Evolutionary conservation across 176 grass and related monocot species (phyloP).

Genomic region (Lolium multiflorum): DNA sequence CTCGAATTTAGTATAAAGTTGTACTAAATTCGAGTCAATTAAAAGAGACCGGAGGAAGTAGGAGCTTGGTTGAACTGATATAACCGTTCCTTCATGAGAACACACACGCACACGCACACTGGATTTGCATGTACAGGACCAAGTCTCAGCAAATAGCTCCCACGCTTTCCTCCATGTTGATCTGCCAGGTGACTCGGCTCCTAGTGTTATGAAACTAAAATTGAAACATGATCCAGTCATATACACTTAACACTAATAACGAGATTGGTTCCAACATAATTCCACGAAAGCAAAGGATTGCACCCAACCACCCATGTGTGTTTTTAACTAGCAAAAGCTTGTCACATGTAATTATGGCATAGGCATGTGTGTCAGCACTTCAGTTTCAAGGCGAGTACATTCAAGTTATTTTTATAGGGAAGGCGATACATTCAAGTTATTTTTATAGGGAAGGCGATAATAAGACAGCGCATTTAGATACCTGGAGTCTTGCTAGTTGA

Average conservation of each 20-base stretch:
- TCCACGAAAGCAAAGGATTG: background rate
- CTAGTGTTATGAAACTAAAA: background rate
- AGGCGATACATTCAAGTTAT: background rate
- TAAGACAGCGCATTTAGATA: background rate
- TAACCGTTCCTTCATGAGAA: no score
- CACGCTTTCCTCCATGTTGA: background rate
- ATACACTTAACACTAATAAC: background rate
- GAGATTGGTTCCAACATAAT: background rate
- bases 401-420: background rate
- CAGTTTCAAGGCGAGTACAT: background rate
- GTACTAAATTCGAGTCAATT: no score
- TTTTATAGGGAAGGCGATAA: background rate
- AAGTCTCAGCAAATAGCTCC: background rate
- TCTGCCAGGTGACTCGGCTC: background rate
- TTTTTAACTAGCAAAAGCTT: conserved; percentile 7
- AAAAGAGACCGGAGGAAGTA: no score
- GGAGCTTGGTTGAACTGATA: no score
- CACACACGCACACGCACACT: no score
- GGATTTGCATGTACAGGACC: background rate
- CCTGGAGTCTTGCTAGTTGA: background rate
- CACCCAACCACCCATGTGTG: background rate
- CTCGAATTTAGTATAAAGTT: no score
- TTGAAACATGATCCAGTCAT: background rate
- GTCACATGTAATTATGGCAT: background rate
- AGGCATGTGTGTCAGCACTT: background rate